These are phyloP conservation scores for Aureobasidium sp. DNA, from an alignment of 2,329 filamentous ascomycete species.

Conservation along the genomic window DNA sequence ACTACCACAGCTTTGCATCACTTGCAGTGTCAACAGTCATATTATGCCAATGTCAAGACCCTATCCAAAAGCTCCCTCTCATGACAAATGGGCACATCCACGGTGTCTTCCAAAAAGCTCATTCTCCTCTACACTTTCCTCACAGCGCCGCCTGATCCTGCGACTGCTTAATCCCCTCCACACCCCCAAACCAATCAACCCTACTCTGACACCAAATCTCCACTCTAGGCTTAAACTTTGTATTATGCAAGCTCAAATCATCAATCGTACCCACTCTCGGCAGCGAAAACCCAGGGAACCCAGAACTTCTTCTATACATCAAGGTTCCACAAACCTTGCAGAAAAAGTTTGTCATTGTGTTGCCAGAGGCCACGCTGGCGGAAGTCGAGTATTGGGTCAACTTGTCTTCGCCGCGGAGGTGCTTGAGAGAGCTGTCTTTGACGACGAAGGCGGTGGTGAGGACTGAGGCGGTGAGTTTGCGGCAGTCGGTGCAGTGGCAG, in stretches of 20 bases:
- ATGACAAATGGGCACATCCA: not conserved
- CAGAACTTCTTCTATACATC: constrained; percentile 46
- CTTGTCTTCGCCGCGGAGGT: constrained; percentile 44
- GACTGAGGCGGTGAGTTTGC: constrained; percentile 54
- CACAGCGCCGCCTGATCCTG: not conserved
- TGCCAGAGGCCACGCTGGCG: constrained; percentile 38
- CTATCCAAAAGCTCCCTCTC: not conserved
- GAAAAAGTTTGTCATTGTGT: constrained; percentile 54
- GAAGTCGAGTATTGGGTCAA: constrained; percentile 39
- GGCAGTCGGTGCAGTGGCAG: constrained; percentile 54
- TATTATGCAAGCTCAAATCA: constrained; percentile 50
- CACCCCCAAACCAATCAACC: constrained; percentile 39
- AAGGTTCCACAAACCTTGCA: constrained; percentile 51
- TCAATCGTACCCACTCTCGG: constrained; percentile 53
- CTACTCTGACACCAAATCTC: constrained; percentile 47
- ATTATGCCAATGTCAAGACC: not conserved
- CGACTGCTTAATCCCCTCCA: constrained; percentile 26
- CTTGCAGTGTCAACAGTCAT: no score
- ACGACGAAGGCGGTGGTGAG: constrained; percentile 52
- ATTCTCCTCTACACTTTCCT: not conserved
- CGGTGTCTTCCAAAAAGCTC: not conserved
- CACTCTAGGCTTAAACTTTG: constrained; percentile 43
- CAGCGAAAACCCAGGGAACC: constrained; percentile 39
- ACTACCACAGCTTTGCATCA: no score
- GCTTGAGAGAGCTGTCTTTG: constrained; percentile 34